These are phyloP conservation scores for Eimeria maxima DNA, from an alignment of 169 alveolate genomes.

Conservation along the genomic window DNA sequence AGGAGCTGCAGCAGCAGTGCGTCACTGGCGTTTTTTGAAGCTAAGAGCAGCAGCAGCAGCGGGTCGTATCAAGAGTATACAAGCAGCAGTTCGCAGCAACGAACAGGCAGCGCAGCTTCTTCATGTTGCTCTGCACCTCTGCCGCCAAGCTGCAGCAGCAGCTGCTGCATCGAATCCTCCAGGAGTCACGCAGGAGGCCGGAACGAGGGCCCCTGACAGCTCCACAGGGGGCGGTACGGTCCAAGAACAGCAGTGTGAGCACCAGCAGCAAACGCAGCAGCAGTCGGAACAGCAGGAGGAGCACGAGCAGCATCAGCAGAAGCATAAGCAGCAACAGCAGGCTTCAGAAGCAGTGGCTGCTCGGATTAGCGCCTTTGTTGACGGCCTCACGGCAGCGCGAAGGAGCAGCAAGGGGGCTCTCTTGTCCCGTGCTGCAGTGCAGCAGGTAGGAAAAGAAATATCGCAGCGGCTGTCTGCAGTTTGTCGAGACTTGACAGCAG, in stretches of 20 bases:
- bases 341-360: constrained; percentile 21
- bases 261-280: no score
- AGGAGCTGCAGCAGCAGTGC: background rate
- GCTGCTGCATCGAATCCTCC: constrained; percentile 5
- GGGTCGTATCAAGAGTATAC: background rate
- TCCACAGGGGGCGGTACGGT: background rate
- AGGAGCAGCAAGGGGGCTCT: background rate
- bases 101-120: constrained; percentile 11
- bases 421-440: constrained; percentile 2
- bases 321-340: background rate
- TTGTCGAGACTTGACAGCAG: background rate
- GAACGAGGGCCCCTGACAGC: background rate
- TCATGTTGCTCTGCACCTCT: constrained; percentile 22
- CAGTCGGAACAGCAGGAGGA: no score
- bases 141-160: constrained; percentile 1
- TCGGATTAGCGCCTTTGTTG: background rate
- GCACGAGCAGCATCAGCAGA: background rate
- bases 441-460: background rate
- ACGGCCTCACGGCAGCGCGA: constrained; percentile 20
- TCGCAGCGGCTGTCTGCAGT: constrained; percentile 23
- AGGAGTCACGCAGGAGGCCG: background rate
- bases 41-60: background rate
- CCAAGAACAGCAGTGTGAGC: background rate
- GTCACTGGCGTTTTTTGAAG: constrained; percentile 16
- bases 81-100: constrained; percentile 11